Conservation (phyloP, 2,329 filamentous ascomycete species). For the Ceratocystiopsis minuta region DNA sequence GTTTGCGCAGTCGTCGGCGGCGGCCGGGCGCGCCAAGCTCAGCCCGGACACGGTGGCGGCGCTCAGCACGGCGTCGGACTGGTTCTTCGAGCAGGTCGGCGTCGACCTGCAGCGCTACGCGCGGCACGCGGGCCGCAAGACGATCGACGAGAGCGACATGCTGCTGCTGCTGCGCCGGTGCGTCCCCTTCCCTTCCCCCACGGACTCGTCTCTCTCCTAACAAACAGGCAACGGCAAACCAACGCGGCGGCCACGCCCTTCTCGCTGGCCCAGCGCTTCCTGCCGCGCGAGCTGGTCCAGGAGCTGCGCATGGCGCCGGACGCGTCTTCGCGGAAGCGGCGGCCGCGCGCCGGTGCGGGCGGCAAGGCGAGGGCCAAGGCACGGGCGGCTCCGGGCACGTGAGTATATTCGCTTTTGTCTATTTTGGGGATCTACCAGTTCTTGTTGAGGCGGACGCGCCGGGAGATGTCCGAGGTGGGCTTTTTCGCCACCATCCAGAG, state of each 20-base stretch:
- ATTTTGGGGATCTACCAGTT: slow-evolving; percentile 39
- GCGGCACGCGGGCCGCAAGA: slow-evolving; percentile 64
- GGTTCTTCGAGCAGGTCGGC: slow-evolving; percentile 79
- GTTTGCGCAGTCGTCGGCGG: slow-evolving; percentile 48
- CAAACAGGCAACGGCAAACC: slow-evolving; percentile 56
- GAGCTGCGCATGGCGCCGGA: slow-evolving; percentile 56
- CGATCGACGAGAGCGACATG: slow-evolving; percentile 72
- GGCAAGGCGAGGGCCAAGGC: slow-evolving; percentile 6
- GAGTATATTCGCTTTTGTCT: slow-evolving; percentile 6
- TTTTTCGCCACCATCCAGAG: slow-evolving; percentile 89
- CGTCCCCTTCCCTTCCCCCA: slow-evolving; percentile 11
- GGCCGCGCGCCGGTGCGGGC: slow-evolving; percentile 11
- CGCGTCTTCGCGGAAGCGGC: slow-evolving; percentile 29
- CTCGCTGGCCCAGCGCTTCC: slow-evolving; percentile 64
- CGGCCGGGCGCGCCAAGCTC: slow-evolving; percentile 48
- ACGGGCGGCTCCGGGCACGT: slow-evolving; percentile 11
- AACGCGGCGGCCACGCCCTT: slow-evolving; percentile 58
- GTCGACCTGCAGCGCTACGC: slow-evolving; percentile 68
- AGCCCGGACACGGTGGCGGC: slow-evolving; percentile 55
- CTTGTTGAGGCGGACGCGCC: slow-evolving; percentile 58
- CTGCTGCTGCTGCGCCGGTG: slow-evolving; percentile 70
- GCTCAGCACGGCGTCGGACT: slow-evolving; percentile 66
- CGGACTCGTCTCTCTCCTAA: not conserved
- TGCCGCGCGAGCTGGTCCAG: slow-evolving; percentile 68
- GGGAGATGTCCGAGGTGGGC: slow-evolving; percentile 53